A percentile compares a stretch with the other conserved stretches of the same genome.
Evolutionary conservation across 176 grass and related monocot species (phyloP).

Genomic region (Alopecurus myosuroides): DNA sequence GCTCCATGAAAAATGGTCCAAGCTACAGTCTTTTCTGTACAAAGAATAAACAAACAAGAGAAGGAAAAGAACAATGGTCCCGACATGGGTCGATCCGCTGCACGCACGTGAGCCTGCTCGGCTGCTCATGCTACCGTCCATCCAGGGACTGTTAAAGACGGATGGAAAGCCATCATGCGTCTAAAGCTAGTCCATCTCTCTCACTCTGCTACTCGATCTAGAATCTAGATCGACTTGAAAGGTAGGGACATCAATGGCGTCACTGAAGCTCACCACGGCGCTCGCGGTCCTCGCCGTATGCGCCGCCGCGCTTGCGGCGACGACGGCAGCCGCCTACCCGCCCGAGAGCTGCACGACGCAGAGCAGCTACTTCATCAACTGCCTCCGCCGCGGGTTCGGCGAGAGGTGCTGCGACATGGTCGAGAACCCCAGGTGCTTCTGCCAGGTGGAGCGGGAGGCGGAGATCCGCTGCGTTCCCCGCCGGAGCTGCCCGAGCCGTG

Average conservation of each 20-base stretch:
- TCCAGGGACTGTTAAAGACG: neutral
- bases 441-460: conserved; percentile 24
- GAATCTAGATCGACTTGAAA: neutral
- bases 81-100: neutral
- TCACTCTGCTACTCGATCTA: neutral
- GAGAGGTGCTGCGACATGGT: conserved; percentile 13
- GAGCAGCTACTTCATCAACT: conserved; percentile 24
- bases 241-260: neutral
- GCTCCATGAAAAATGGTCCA: no score
- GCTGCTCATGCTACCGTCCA: neutral
- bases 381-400: neutral
- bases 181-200: neutral
- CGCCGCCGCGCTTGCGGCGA: neutral
- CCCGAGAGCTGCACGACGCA: conserved; percentile 2
- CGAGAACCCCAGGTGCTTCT: neutral
- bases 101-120: neutral
- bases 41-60: neutral
- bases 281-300: neutral
- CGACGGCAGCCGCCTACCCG: neutral
- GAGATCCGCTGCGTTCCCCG: conserved; percentile 5
- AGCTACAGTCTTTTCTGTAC: no score
- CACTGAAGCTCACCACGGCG: neutral
- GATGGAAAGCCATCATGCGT: neutral
- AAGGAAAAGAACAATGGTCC: neutral
- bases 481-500: neutral